Percentiles rank a stretch among this genome's conserved stretches.
phyloP scores from a whole-genome alignment of 768 basidiomycete species.

The Hemileccinum impolitum region DNA sequence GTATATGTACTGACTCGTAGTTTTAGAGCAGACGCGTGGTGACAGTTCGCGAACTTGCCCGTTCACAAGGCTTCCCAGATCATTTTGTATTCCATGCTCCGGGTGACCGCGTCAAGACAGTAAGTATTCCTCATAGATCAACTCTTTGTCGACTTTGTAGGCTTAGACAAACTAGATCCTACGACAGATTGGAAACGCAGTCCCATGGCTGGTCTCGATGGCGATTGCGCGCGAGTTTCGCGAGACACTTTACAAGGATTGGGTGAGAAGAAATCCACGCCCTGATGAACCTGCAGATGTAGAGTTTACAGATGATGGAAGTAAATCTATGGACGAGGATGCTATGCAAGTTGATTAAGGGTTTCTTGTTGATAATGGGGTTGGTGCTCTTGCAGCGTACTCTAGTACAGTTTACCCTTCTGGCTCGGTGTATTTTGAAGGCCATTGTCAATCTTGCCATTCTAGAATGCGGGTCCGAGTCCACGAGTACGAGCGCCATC shows the following conservation, averaged over 20 bases:
- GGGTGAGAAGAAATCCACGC: constrained; percentile 35
- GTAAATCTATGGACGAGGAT: neutral
- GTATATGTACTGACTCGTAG: neutral
- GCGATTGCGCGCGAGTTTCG: constrained; percentile 67
- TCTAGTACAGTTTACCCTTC: no score
- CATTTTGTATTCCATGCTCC: constrained; percentile 58
- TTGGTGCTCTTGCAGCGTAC: no score
- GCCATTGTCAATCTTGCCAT: no score
- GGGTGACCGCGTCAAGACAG: constrained; percentile 55
- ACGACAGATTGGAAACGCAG: constrained; percentile 78
- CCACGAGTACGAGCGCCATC: no score
- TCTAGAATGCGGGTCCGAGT: no score
- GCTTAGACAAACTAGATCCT: constrained; percentile 52
- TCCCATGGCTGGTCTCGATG: constrained; percentile 59
- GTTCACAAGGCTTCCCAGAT: constrained; percentile 83
- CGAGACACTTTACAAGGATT: constrained; percentile 48
- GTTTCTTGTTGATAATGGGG: no score
- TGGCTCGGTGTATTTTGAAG: no score
- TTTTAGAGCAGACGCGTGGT: constrained; percentile 64
- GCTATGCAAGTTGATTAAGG: constrained; percentile 34
- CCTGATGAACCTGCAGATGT: constrained; percentile 26
- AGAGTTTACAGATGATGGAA: constrained; percentile 19
- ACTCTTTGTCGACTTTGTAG: neutral
- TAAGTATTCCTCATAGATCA: constrained; percentile 32
- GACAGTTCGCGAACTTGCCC: constrained; percentile 71